Base-by-base conservation (phyloP, 306 rosid species). In the Rosa multiflora region DNA sequence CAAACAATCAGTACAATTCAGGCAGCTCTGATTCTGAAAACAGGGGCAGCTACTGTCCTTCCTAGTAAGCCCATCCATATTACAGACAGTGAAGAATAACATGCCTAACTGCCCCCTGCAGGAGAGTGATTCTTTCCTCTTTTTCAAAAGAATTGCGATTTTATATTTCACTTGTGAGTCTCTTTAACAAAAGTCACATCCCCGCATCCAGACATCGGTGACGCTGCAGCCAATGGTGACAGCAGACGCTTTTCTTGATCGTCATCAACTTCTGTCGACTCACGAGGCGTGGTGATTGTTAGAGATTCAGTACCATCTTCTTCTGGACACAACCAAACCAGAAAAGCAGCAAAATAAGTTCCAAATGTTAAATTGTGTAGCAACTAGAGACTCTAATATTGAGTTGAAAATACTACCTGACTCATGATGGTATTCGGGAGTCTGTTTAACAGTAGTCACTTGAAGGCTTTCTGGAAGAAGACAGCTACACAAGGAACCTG, bases 391-490 rank as follows among this genome's bases (percentile, higher is more conserved):
- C 49, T 63, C 72, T 47, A 29, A 46, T 29, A 46, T 61, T 70
- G 71, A 81, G 70, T 58, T 6, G 23, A 40, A 40, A 40, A 69
- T 75, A 83, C 87, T 82, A 96, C 99, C 99, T 3, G 94, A 87
- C 76, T 73, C 84, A 4, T 90, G 94, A 21, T 85, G 93, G 84
- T 85, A 88, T 80, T 96, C 98, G 2, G 99, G 97, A 72, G 82
- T 71, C 81, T 89, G 96, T 88, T 93, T 91, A 82, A 96, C 94
- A 44, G 86, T 67, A 46, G 94, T 85, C 67, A 85, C 91, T 91
- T 93, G 92, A 81, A 96, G 92, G 82, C 94, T 88, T 88, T 96
- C 99, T 67, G 99, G 99, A 75, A 96, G 97, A 81, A 96, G 77
- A 85, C 99, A 96, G 78, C 99, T 87, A 80, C 99, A 96, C 70